Evolutionary conservation across 2,329 filamentous ascomycete species (phyloP).

Genomic region (Hypoxylon sp.): DNA sequence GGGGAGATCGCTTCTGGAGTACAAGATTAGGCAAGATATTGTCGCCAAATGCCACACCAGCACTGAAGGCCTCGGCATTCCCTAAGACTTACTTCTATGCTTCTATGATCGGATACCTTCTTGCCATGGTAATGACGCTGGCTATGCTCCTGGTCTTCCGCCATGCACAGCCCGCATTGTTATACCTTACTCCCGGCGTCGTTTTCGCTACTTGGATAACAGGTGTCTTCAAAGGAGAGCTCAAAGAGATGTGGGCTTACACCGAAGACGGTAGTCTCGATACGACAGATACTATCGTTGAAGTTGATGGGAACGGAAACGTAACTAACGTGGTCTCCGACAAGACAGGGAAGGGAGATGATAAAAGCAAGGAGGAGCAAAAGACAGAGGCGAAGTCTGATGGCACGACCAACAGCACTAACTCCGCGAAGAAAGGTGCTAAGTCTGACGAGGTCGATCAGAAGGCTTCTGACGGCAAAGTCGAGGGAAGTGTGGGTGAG

Average conservation of each 20-base stretch:
- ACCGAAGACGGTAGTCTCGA: conserved; percentile 74
- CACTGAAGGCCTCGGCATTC: conserved; percentile 63
- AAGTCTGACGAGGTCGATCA: conserved; percentile 1
- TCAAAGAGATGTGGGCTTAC: conserved; percentile 80
- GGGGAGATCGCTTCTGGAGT: conserved; percentile 88
- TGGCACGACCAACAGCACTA: neutral
- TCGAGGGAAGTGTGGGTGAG: conserved; percentile 34
- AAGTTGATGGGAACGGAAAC: conserved; percentile 60
- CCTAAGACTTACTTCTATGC: conserved; percentile 87
- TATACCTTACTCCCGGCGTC: conserved; percentile 92
- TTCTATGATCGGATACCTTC: conserved; percentile 76
- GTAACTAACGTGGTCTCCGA: conserved; percentile 53
- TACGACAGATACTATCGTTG: conserved; percentile 62
- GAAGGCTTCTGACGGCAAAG: conserved; percentile 2
- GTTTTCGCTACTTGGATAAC: conserved; percentile 78
- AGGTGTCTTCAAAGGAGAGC: conserved; percentile 74
- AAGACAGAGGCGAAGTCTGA: conserved; percentile 39
- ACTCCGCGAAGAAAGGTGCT: conserved; percentile 3
- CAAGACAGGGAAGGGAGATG: conserved; percentile 50
- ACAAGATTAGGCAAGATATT: conserved; percentile 43
- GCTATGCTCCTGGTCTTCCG: conserved; percentile 78
- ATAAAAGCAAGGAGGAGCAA: conserved; percentile 37
- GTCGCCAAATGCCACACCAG: conserved; percentile 46
- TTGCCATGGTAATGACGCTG: conserved; percentile 81
- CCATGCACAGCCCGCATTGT: conserved; percentile 86